phyloP scores from a whole-genome alignment of 495 filamentous ascomycete species.

The Aspergillus conjunctus region DNA sequence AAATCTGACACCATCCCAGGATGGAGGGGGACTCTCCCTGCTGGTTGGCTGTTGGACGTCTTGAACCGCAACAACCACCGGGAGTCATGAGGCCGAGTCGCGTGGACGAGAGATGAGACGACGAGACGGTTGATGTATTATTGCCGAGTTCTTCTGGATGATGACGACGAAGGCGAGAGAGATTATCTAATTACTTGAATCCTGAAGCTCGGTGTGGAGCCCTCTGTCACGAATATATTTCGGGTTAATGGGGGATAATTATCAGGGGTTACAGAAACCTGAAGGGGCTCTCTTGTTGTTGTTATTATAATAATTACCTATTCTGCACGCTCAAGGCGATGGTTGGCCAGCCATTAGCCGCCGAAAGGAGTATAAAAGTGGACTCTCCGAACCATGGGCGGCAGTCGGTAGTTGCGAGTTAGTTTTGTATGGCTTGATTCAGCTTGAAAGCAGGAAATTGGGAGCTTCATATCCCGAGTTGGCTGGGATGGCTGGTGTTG shows the following conservation, averaged over 20 bases:
- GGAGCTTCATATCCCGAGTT: not conserved
- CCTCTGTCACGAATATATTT: not conserved
- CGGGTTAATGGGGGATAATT: not conserved
- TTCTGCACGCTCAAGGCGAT: not conserved
- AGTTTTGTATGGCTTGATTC: not conserved
- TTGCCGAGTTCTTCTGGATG: not conserved
- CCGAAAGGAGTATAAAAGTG: not conserved
- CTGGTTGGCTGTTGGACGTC: constrained; percentile 17
- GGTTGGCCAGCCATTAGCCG: constrained; percentile 1
- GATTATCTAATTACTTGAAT: no score
- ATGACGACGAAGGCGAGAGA: not conserved
- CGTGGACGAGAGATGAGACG: constrained; percentile 5
- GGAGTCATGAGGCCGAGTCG: constrained; percentile 3
- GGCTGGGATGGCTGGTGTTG: no score
- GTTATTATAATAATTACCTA: no score
- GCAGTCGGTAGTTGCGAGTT: constrained; percentile 5
- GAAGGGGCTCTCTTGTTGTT: not conserved
- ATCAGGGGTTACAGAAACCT: not conserved
- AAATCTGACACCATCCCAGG: constrained; percentile 8
- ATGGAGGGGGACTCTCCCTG: constrained; percentile 15
- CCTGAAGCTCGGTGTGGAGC: no score
- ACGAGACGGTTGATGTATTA: not conserved
- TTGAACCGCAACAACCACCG: constrained; percentile 2
- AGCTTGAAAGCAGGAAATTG: not conserved
- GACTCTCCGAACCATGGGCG: not conserved